Percentiles rank a stretch among this genome's conserved stretches.
Conservation (phyloP, 306 rosid species). For the Ormosia semicastrata region DNA sequence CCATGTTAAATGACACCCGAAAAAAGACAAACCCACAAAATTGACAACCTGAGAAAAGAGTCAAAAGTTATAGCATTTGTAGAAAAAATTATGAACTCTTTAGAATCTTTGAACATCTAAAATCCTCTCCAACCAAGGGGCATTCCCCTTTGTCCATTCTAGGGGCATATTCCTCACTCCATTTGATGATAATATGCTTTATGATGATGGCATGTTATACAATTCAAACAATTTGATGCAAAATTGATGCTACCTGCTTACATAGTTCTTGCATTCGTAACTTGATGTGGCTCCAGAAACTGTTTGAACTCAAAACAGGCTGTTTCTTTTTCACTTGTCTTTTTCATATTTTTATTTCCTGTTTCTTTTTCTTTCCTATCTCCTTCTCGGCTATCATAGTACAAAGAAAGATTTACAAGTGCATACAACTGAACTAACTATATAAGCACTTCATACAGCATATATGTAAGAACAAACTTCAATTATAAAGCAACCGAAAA, state of each 20-base stretch:
- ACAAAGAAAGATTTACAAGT: slow-evolving; percentile 26
- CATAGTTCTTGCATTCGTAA: not conserved
- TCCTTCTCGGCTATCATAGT: slow-evolving; percentile 3
- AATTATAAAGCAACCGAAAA: not conserved
- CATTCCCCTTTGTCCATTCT: not conserved
- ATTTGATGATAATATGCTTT: not conserved
- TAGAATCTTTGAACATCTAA: too few relatives aligned
- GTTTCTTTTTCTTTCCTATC: not conserved
- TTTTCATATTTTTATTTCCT: not conserved
- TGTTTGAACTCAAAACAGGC: not conserved
- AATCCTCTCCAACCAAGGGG: not conserved
- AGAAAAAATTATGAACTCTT: not conserved
- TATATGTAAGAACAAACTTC: slow-evolving; percentile 13
- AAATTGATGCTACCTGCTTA: not conserved
- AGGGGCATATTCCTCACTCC: not conserved
- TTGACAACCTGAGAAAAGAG: not conserved
- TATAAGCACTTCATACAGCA: slow-evolving; percentile 8
- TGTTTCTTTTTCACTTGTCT: not conserved
- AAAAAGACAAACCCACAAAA: not conserved
- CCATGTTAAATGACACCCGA: too few relatives aligned
- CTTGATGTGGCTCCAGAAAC: slow-evolving; percentile 4
- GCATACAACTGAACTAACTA: slow-evolving; percentile 14
- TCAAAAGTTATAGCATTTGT: not conserved
- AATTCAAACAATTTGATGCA: not conserved
- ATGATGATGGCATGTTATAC: not conserved